Evolutionary conservation across 148 eudicot species (phyloP).

Genomic region (Rhododendron ovatum): DNA sequence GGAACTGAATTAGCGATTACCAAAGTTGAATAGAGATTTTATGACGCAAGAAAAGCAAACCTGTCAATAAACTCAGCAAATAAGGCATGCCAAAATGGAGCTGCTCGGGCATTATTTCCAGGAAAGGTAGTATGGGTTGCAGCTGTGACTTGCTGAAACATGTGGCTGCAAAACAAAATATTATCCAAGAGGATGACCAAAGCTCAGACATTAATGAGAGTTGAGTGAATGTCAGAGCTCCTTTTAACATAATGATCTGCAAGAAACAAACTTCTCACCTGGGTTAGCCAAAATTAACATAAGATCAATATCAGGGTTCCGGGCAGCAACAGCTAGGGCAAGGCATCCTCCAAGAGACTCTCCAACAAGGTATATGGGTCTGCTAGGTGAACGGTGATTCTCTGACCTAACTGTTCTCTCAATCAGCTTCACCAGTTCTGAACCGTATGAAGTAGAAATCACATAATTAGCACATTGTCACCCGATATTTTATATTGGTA

Average conservation of each 20-base stretch:
- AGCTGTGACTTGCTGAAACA: conserved; percentile 51
- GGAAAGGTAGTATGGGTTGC: conserved; percentile 35
- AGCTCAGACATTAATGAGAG: background rate
- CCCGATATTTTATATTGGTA: background rate
- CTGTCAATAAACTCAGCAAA: conserved; percentile 38
- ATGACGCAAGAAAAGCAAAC: conserved; percentile 19
- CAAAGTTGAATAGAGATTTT: background rate
- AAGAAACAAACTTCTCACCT: conserved; percentile 34
- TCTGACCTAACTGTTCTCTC: conserved; percentile 51
- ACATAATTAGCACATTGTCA: background rate
- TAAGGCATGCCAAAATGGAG: conserved; percentile 28
- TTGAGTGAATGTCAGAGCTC: background rate
- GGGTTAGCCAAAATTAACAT: conserved; percentile 71
- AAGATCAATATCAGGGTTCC: conserved; percentile 52
- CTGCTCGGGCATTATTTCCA: conserved; percentile 41
- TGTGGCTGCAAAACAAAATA: conserved; percentile 47
- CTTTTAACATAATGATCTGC: background rate
- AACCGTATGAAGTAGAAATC: conserved; percentile 7
- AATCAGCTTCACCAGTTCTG: conserved; percentile 50
- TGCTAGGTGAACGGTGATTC: conserved; percentile 23
- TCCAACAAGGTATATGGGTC: conserved; percentile 70
- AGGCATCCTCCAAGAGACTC: conserved; percentile 63
- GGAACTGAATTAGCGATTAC: background rate
- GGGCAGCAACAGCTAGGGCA: conserved; percentile 59
- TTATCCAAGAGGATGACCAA: background rate